Conservation (phyloP, 805 yeast genomes). For the Wickerhamiella cacticola region DNA sequence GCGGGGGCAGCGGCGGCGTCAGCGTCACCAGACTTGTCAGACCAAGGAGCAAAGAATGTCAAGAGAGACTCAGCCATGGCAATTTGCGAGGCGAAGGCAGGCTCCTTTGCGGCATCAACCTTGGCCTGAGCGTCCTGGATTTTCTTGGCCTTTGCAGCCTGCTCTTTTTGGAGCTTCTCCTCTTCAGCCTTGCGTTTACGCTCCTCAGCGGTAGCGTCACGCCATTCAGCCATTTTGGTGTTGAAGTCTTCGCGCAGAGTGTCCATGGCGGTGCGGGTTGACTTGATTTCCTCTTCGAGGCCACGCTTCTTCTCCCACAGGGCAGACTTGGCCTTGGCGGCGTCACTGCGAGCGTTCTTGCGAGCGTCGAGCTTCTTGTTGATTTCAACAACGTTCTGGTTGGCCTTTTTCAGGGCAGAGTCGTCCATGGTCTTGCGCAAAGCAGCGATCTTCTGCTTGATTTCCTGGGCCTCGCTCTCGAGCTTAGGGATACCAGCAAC, state of each 20-base stretch:
- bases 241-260: slow-evolving; percentile 48
- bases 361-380: slow-evolving; percentile 55
- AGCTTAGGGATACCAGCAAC: slow-evolving; percentile 59
- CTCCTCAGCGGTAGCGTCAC: slow-evolving; percentile 57
- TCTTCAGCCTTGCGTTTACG: slow-evolving; percentile 65
- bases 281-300: slow-evolving; percentile 54
- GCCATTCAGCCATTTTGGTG: slow-evolving; percentile 59
- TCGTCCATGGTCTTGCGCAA: slow-evolving; percentile 55
- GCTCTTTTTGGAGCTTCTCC: slow-evolving; percentile 49
- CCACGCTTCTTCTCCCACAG: slow-evolving; percentile 31
- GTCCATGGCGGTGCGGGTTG: slow-evolving; percentile 42
- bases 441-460: slow-evolving; percentile 60
- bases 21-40: slow-evolving; percentile 25
- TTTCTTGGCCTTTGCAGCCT: slow-evolving; percentile 38
- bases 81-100: slow-evolving; percentile 78
- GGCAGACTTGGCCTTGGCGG: slow-evolving; percentile 54
- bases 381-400: slow-evolving; percentile 57
- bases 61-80: slow-evolving; percentile 61
- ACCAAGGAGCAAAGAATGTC: slow-evolving; percentile 63
- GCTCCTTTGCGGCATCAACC: slow-evolving; percentile 55
- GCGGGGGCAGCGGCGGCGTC: slow-evolving; percentile 15
- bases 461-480: slow-evolving; percentile 69
- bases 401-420: slow-evolving; percentile 47
- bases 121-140: slow-evolving; percentile 58
- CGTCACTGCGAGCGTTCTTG: slow-evolving; percentile 51